These are phyloP conservation scores for Hypoxylon subgilvum DNA, from an alignment of 495 filamentous ascomycete genomes.

Conservation along the genomic window DNA sequence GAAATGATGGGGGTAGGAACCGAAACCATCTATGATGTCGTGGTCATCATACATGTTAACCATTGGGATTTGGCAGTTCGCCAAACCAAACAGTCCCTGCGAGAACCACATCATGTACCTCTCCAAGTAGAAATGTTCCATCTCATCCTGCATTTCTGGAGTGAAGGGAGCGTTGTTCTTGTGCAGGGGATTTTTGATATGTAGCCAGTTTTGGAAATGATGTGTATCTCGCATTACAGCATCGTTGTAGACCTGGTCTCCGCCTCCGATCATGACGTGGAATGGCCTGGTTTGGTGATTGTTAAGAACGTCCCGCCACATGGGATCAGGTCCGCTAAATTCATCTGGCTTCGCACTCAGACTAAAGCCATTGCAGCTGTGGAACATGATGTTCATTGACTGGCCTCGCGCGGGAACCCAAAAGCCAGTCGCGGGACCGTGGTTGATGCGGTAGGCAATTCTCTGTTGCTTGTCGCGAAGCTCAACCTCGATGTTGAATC, in stretches of 20 bases:
- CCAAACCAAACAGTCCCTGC: conserved; percentile 89
- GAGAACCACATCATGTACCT: conserved; percentile 92
- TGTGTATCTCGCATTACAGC: conserved; percentile 72
- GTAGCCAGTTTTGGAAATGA: conserved; percentile 81
- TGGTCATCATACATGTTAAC: conserved; percentile 98
- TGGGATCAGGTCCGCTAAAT: conserved; percentile 89
- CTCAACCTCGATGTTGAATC: conserved; percentile 93
- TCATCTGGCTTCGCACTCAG: conserved; percentile 74
- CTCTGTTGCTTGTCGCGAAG: conserved; percentile 75
- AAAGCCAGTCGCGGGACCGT: conserved; percentile 85
- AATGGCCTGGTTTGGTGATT: conserved; percentile 91
- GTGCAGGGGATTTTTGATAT: conserved; percentile 76
- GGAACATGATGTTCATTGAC: conserved; percentile 98
- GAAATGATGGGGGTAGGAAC: conserved; percentile 89
- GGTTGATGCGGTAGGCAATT: conserved; percentile 94
- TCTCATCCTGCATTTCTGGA: conserved; percentile 77
- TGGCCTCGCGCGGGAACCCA: conserved; percentile 89
- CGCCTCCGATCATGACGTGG: conserved; percentile 97
- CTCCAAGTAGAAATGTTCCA: conserved; percentile 85
- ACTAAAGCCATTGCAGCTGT: conserved; percentile 96
- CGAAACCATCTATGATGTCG: conserved; percentile 96
- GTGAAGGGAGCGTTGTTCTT: conserved; percentile 79
- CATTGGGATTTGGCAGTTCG: conserved; percentile 95
- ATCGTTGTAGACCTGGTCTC: conserved; percentile 97
- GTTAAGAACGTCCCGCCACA: conserved; percentile 96